Percentiles rank a stretch among this genome's conserved stretches.
phyloP scores from a whole-genome alignment of 2,329 filamentous ascomycete genomes.

The Fusarium pininemorale region DNA sequence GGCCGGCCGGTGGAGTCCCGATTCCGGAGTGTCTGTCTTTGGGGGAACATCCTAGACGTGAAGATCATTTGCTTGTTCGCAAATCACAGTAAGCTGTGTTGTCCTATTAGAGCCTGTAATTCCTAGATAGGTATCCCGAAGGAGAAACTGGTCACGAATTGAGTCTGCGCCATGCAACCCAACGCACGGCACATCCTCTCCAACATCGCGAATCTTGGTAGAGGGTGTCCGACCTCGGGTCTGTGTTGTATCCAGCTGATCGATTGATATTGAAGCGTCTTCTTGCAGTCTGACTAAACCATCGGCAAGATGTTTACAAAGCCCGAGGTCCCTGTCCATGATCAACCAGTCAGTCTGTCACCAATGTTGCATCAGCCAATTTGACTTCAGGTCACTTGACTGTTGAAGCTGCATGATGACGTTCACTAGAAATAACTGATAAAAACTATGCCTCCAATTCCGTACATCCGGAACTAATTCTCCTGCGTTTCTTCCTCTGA shows the following conservation, averaged over 20 bases:
- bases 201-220: slow-evolving; percentile 10
- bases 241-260: slow-evolving; percentile 2
- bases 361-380: slow-evolving; percentile 20
- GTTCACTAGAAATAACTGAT: neutral
- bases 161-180: slow-evolving; percentile 16
- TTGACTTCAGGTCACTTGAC: slow-evolving; percentile 20
- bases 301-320: slow-evolving; percentile 5
- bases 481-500: slow-evolving; percentile 49
- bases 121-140: slow-evolving; percentile 32
- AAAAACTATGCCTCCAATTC: neutral
- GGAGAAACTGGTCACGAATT: slow-evolving; percentile 12
- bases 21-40: slow-evolving; percentile 6
- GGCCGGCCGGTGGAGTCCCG: slow-evolving; percentile 23
- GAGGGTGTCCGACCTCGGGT: slow-evolving; percentile 27
- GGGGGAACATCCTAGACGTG: slow-evolving; percentile 5
- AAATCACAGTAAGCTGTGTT: slow-evolving; percentile 18
- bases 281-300: neutral
- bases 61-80: slow-evolving; percentile 23
- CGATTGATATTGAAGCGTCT: neutral
- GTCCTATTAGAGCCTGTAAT: neutral
- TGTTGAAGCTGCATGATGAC: slow-evolving; percentile 5
- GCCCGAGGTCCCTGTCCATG: slow-evolving; percentile 20
- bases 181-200: slow-evolving; percentile 8
- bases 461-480: neutral
- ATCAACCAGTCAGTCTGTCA: slow-evolving; percentile 10